Evolutionary conservation across 352 stramenopile species (phyloP).

Genomic region (Paralagenidium karlingii): DNA sequence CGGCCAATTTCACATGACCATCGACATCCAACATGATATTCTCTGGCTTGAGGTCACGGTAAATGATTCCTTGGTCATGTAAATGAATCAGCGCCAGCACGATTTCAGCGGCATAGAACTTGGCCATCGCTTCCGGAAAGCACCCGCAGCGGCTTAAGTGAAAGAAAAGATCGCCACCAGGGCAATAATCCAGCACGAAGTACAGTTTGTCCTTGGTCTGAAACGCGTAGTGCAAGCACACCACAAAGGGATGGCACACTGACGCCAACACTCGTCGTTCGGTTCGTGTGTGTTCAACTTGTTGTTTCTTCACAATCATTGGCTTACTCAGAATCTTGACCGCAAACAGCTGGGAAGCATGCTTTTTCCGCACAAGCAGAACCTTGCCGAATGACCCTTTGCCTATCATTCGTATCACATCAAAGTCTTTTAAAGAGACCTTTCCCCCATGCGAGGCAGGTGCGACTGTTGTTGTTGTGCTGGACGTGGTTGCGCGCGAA

Average conservation of each 20-base stretch:
- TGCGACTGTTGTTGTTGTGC: no score
- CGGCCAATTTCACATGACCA: constrained; percentile 67
- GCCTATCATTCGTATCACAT: constrained; percentile 86
- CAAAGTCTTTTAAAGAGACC: constrained; percentile 79
- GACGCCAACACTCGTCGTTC: constrained; percentile 75
- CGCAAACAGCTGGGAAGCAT: constrained; percentile 56
- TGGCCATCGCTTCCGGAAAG: constrained; percentile 71
- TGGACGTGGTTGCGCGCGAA: no score
- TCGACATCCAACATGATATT: constrained; percentile 83
- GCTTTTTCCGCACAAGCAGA: constrained; percentile 73
- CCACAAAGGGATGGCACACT: constrained; percentile 76
- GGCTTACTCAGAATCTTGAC: constrained; percentile 80
- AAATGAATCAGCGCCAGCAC: constrained; percentile 75
- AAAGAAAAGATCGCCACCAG: constrained; percentile 76
- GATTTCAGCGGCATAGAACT: constrained; percentile 80
- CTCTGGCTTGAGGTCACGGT: constrained; percentile 72
- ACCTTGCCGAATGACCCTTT: constrained; percentile 91
- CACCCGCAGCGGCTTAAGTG: constrained; percentile 57
- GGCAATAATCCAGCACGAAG: constrained; percentile 82
- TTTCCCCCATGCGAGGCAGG: no score
- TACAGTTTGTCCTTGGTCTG: constrained; percentile 76
- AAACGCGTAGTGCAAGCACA: constrained; percentile 83
- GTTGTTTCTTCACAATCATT: constrained; percentile 66
- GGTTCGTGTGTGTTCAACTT: constrained; percentile 72
- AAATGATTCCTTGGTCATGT: constrained; percentile 76